Evolutionary conservation across 306 rosid genomes (phyloP).

Genomic region (Benincasa hispida): DNA sequence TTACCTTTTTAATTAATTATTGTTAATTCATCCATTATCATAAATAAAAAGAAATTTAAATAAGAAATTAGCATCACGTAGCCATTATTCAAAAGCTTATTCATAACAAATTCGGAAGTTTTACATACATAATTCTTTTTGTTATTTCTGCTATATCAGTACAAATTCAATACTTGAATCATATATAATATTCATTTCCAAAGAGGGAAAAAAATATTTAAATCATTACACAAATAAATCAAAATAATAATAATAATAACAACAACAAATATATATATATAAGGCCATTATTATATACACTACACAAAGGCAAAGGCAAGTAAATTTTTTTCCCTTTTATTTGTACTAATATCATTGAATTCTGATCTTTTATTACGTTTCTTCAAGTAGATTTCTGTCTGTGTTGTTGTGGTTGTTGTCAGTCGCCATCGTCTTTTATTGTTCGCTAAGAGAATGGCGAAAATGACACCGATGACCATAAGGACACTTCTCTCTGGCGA

Average conservation of each 20-base stretch:
- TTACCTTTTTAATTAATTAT: no score
- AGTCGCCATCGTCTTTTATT: slow-evolving; percentile 13
- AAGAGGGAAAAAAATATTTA: neutral
- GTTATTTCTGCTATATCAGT: neutral
- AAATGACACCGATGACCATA: slow-evolving; percentile 95
- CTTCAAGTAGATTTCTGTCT: no score
- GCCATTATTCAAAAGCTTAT: neutral
- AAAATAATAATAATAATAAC: neutral
- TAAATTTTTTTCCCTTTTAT: neutral
- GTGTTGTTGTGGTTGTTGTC: neutral
- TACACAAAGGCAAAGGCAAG: neutral
- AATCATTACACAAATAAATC: neutral
- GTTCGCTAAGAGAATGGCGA: slow-evolving; percentile 82
- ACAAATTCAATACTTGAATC: neutral
- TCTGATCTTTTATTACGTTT: neutral
- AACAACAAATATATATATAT: neutral
- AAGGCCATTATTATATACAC: neutral
- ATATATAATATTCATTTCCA: neutral
- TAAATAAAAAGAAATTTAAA: no score
- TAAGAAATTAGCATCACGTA: no score
- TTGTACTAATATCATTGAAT: neutral
- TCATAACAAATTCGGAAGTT: neutral
- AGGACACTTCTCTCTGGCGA: slow-evolving; percentile 57
- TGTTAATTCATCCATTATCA: neutral
- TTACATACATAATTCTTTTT: neutral